These are phyloP conservation scores for Aspergillus sp. DNA, from an alignment of 2,329 filamentous ascomycete genomes.

Conservation along the genomic window DNA sequence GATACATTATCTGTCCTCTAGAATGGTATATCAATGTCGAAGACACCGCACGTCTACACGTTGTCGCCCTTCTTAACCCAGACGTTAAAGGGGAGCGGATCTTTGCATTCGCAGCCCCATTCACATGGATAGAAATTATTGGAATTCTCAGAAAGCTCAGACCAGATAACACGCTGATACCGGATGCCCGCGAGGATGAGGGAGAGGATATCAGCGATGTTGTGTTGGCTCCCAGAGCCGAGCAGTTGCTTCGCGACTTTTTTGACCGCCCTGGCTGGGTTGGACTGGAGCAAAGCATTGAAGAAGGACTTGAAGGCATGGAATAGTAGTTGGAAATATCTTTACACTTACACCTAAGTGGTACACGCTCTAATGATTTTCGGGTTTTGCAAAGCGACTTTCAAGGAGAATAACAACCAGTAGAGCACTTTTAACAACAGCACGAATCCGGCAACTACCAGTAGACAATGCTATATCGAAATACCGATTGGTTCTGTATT, in stretches of 20 bases:
- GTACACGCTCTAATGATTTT: too few species aligned
- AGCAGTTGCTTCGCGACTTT: not conserved
- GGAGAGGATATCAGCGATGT: not conserved
- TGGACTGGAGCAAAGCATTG: not conserved
- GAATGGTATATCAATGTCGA: not conserved
- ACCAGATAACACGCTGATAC: not conserved
- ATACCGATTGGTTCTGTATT: too few species aligned
- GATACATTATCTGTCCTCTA: not conserved
- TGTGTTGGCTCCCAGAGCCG: not conserved
- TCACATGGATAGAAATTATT: not conserved
- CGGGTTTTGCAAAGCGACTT: too few species aligned
- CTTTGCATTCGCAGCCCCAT: not conserved
- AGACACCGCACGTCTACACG: not conserved
- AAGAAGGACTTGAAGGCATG: not conserved
- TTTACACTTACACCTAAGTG: not conserved
- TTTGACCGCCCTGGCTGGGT: not conserved
- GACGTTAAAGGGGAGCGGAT: not conserved
- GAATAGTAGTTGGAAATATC: not conserved
- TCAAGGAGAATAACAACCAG: too few species aligned
- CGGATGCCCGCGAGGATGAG: not conserved
- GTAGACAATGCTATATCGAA: too few species aligned
- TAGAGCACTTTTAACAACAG: too few species aligned
- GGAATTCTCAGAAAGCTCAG: not conserved
- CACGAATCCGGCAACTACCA: too few species aligned
- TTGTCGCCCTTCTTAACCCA: not conserved